Evolutionary conservation across 768 basidiomycete species (phyloP), one percentile per base, ranked within the genome.

Genomic region (Kwoniella dendrophila): DNA sequence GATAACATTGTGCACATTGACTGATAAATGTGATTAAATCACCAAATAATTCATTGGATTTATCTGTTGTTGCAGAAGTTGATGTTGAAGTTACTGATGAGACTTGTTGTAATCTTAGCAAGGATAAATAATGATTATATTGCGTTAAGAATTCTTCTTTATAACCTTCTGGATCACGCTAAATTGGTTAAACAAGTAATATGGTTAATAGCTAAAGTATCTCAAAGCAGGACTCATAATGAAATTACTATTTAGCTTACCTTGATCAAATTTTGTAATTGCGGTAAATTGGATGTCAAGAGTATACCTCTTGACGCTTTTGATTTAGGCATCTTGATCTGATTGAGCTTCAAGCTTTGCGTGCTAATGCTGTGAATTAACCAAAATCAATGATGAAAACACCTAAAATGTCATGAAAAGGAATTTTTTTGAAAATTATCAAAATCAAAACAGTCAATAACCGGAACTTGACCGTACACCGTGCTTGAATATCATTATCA

Each of bases 221-320:
- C 30, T n/a, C n/a, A n/a, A 38, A 41, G 8, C 38, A n/a, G 49
- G 27, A 18, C 36, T 8, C 3, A 30, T 12, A 27, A 16, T 2
- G 51, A 12, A 8, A 29, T 49, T n/a, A 38, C 18, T 2, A 32
- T 10, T 18, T 29, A 7, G n/a, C 72, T 58, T 41, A 75, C 74
- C 77, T 99, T 99, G 78, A 99, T 93, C 55, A 98, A 83, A 77
- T 97, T 97, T 78, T 98, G 95, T 7, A 99, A 84, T 75, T 96
- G 92, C 0, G 96, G 94, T 8, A 97, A 85, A 74, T 95, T 95
- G 16, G 90, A 85, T 32, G 90, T 88, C 68, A 95, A 84, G 57
- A 92, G 84, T 53, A 88, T 83, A 50, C 89, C 90, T 59, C 90
- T 67, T 4, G 64, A 69, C 14, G 66, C 63, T 22, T 65, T 53